These are phyloP conservation scores for Byssoonygena ceratinophila DNA, from an alignment of 2,329 filamentous ascomycete genomes.

Conservation along the genomic window DNA sequence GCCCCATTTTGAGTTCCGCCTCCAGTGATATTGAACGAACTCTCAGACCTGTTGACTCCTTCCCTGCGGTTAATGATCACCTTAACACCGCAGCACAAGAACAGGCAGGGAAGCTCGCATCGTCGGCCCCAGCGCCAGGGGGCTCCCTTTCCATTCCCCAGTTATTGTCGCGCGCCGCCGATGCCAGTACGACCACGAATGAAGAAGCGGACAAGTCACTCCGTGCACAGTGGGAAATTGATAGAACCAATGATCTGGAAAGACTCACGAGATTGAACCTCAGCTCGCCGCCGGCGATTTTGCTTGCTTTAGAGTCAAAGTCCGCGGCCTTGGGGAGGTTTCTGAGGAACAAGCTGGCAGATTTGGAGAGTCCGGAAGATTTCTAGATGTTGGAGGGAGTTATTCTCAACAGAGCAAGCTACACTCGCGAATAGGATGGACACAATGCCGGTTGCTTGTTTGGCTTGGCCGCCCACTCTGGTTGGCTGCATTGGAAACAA, in stretches of 20 bases:
- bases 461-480: neutral
- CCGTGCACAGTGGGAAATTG: conserved; percentile 32
- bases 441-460: neutral
- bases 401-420: neutral
- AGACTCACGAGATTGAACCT: conserved; percentile 33
- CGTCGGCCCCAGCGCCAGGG: conserved; percentile 15
- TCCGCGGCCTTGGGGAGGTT: conserved; percentile 34
- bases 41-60: conserved; percentile 9
- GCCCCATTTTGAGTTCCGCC: conserved; percentile 12
- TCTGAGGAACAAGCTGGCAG: conserved; percentile 31
- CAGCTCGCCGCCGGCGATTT: conserved; percentile 29
- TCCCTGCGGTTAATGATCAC: conserved; percentile 12
- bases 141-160: conserved; percentile 4
- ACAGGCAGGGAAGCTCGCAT: conserved; percentile 15
- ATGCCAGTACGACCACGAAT: neutral
- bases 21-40: conserved; percentile 16
- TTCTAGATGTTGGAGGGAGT: conserved; percentile 26
- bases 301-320: conserved; percentile 35
- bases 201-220: conserved; percentile 22
- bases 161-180: neutral
- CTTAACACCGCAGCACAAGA: conserved; percentile 2
- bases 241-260: conserved; percentile 31
- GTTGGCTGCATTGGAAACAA: neutral
- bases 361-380: conserved; percentile 35
- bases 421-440: neutral